Percentiles rank a stretch among this genome's conserved stretches.
Conservation (phyloP, 352 stramenopile species). For the Phytophthora constricta region DNA sequence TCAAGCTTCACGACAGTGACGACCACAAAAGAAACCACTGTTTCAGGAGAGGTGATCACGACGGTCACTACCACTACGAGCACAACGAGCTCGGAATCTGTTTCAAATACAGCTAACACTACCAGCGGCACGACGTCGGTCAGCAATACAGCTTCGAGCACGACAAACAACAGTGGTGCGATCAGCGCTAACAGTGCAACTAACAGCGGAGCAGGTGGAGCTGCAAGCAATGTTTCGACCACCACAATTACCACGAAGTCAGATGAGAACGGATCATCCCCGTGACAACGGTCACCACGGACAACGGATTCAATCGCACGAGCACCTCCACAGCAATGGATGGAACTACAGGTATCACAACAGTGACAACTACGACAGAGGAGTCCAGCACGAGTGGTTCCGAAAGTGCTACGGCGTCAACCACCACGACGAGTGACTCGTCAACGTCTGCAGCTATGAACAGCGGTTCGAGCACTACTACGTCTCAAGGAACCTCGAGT, state of each 20-base stretch:
- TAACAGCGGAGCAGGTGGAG: constrained; percentile 7
- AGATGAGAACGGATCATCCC: constrained; percentile 17
- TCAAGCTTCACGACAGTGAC: constrained; percentile 23
- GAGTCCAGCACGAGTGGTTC: constrained; percentile 27
- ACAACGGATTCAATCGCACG: constrained; percentile 28
- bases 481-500: constrained; percentile 7
- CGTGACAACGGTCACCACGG: constrained; percentile 23
- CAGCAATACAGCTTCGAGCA: constrained; percentile 8
- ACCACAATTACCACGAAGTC: constrained; percentile 23
- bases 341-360: constrained; percentile 22
- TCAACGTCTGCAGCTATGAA: background rate
- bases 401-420: constrained; percentile 14
- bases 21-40: constrained; percentile 27
- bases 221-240: constrained; percentile 14
- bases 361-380: constrained; percentile 21
- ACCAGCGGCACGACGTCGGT: constrained; percentile 5
- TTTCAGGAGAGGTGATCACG: constrained; percentile 22
- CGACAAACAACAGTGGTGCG: background rate
- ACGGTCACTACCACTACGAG: constrained; percentile 29
- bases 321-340: constrained; percentile 23
- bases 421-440: constrained; percentile 12
- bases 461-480: constrained; percentile 7
- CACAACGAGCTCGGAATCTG: constrained; percentile 7
- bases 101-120: background rate
- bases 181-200: constrained; percentile 2